Evolutionary conservation across 2,329 filamentous ascomycete species (phyloP), one percentile per base, ranked within the genome.

Genomic region (Blastomyces percursus): DNA sequence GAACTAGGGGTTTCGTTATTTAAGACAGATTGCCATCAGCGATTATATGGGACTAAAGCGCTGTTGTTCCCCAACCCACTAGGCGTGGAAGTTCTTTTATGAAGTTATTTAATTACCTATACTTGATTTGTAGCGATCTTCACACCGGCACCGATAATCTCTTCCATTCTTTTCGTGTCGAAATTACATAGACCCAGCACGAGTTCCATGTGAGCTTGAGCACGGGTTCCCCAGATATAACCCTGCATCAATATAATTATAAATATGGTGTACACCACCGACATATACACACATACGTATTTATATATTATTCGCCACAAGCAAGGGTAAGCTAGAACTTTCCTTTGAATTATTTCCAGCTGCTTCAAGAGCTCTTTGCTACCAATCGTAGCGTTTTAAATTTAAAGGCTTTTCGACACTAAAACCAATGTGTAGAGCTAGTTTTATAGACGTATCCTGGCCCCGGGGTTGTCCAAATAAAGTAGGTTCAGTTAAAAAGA

Each of bases 101-200:
- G 35, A 38, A 38, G 48, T 59, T 61, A 48, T 32, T 30, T 2
- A 16, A 14, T 19, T 68, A 72, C 71, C 64, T 75, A 74, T 6
- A 77, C 74, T 68, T 77, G 75, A 60, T 77, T 77, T 3, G 73
- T 75, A 16, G 67, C 68, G 54, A 73, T 59, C 4, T 68, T 67
- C 24, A 74, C 67, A n/a, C 73, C 74, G 16, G 65, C 67, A 16
- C 71, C 65, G 7, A 73, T 42, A 5, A 75, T 70, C 56, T 73
- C 69, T 57, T 73, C 66, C 68, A 77, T 74, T 14, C 69, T 71
- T 58, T 71, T 59, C 2, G 76, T 74, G 60, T 78, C 76, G 57
- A 78, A 78, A 61, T 78, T 78, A 63, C 75, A 78, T 0, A 78
- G 72, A 2, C 76, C 77, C 7, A 78, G 62, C 50, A 64, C 67